These are phyloP conservation scores for Thielaviopsis populi DNA, from an alignment of 2,329 filamentous ascomycete genomes.

Conservation along the genomic window DNA sequence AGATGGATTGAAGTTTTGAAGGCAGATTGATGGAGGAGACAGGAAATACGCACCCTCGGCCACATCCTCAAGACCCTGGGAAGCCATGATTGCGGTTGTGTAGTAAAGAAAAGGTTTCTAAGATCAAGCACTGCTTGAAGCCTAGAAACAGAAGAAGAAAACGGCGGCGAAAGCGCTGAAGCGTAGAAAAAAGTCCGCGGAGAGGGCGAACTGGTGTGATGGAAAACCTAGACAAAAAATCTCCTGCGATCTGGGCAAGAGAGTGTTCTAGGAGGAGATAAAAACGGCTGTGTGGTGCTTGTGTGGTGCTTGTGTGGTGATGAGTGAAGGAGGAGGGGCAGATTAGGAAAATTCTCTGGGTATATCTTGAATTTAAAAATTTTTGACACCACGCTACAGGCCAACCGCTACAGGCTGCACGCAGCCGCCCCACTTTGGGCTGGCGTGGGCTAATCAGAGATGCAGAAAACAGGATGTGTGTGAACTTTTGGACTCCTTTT, in stretches of 20 bases:
- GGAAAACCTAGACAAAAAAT: slow-evolving; percentile 31
- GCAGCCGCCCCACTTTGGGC: slow-evolving; percentile 10
- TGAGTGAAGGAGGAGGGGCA: slow-evolving; percentile 11
- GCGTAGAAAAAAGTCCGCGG: slow-evolving; percentile 24
- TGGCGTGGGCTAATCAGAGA: slow-evolving; percentile 11
- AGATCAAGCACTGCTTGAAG: slow-evolving; percentile 70
- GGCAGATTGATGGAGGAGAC: background rate
- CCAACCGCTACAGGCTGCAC: background rate
- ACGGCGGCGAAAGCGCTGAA: slow-evolving; percentile 26
- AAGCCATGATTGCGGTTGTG: slow-evolving; percentile 87
- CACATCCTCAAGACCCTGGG: slow-evolving; percentile 97
- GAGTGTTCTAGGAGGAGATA: slow-evolving; percentile 29
- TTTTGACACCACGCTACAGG: slow-evolving; percentile 4
- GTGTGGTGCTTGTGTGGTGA: slow-evolving; percentile 5
- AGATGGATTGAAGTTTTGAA: background rate
- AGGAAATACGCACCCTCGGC: slow-evolving; percentile 58
- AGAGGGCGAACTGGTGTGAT: slow-evolving; percentile 11
- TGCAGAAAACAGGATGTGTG: slow-evolving; percentile 11
- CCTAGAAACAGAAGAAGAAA: slow-evolving; percentile 36
- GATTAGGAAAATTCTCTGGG: slow-evolving; percentile 11
- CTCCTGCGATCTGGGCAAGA: slow-evolving; percentile 33
- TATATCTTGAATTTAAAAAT: slow-evolving; percentile 8
- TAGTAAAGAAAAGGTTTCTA: slow-evolving; percentile 34
- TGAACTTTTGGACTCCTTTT: slow-evolving; percentile 15
- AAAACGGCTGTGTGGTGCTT: slow-evolving; percentile 8